These are phyloP conservation scores for Melampsora americana DNA, from an alignment of 1,284 basidiomycete species.

Conservation along the genomic window DNA sequence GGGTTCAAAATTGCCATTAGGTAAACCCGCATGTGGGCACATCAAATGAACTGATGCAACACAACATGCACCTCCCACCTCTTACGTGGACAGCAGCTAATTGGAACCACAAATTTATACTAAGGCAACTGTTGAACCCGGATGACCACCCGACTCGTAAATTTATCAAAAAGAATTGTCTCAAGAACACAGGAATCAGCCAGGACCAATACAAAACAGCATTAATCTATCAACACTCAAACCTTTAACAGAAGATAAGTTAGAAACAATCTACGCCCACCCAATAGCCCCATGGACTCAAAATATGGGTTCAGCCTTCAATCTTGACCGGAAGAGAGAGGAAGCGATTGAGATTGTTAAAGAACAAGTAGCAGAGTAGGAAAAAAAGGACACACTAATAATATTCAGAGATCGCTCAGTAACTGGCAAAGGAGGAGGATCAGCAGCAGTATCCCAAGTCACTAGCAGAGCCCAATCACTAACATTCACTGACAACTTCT, in stretches of 20 bases:
- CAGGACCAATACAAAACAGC: too few relatives aligned
- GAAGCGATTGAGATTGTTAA: not conserved
- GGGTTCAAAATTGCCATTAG: too few relatives aligned
- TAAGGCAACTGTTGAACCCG: too few relatives aligned
- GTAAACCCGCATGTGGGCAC: too few relatives aligned
- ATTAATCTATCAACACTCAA: too few relatives aligned
- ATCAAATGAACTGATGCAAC: too few relatives aligned
- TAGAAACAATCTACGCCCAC: not conserved
- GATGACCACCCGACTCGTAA: too few relatives aligned
- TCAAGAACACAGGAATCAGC: too few relatives aligned
- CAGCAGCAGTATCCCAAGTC: not conserved
- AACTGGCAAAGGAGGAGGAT: not conserved
- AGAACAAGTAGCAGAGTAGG: not conserved
- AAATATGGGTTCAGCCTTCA: not conserved
- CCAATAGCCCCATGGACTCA: not conserved
- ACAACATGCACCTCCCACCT: too few relatives aligned
- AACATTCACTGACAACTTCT: not conserved
- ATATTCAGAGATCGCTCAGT: slow-evolving; percentile 18
- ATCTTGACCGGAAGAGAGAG: not conserved
- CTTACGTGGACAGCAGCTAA: too few relatives aligned
- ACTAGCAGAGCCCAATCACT: not conserved
- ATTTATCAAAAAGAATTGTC: not conserved
- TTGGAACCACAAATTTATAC: too few relatives aligned
- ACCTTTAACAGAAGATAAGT: too few relatives aligned
- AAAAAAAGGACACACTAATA: not conserved